Conservation (phyloP, 2,329 filamentous ascomycete genomes). For the Akanthomyces uredinophilus region DNA sequence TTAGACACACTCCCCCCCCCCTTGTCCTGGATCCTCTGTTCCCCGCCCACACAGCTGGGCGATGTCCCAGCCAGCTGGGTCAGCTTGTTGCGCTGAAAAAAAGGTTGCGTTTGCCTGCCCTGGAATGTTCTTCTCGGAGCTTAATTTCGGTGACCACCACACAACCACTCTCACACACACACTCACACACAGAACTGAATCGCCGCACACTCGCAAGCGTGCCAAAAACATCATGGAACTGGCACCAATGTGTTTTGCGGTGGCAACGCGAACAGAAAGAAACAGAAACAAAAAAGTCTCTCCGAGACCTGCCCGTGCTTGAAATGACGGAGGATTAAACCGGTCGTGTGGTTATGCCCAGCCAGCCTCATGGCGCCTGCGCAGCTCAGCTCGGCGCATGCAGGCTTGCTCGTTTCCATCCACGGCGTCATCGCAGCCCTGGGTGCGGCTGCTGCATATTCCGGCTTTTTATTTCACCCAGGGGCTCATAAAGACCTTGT, state of each 20-base stretch:
- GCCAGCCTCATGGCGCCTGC: too few relatives aligned
- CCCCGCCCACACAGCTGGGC: background rate
- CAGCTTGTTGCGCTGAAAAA: background rate
- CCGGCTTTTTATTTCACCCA: background rate
- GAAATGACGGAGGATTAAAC: too few relatives aligned
- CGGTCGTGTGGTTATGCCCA: too few relatives aligned
- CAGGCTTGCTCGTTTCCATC: background rate
- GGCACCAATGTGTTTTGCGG: too few relatives aligned
- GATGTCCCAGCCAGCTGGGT: conserved; percentile 1
- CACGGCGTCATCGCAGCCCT: background rate
- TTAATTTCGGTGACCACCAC: background rate
- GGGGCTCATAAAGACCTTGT: too few relatives aligned
- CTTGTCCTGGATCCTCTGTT: background rate
- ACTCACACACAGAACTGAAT: too few relatives aligned
- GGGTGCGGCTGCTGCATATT: background rate
- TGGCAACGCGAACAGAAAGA: too few relatives aligned
- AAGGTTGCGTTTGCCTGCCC: background rate
- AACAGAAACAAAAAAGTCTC: too few relatives aligned
- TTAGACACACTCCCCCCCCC: conserved; percentile 1
- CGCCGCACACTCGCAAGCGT: background rate
- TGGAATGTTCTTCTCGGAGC: conserved; percentile 3
- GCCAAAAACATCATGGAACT: background rate
- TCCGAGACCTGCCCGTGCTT: too few relatives aligned
- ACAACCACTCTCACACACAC: too few relatives aligned
- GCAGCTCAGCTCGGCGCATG: background rate